Conservation (phyloP, 2,329 filamentous ascomycete genomes). For the Alternaria sp. region DNA sequence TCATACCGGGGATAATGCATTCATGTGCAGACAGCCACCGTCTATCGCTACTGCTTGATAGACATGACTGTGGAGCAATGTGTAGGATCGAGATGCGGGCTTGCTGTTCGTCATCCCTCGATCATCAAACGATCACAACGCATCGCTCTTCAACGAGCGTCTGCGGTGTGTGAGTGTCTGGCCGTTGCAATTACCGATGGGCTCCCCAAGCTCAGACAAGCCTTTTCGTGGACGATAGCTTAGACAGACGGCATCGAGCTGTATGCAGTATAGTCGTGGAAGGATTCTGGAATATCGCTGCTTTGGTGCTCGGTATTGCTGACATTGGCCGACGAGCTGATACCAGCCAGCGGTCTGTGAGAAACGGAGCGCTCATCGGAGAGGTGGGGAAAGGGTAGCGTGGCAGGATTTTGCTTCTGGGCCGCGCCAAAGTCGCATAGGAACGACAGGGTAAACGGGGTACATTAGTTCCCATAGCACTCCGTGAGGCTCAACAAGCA, state of each 20-base stretch:
- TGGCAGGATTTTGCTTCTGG: constrained; percentile 36
- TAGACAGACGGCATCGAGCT: constrained; percentile 1
- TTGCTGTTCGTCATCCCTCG: background rate
- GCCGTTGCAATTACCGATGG: constrained; percentile 3
- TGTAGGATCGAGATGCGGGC: background rate
- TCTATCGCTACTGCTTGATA: background rate
- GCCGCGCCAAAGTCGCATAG: constrained; percentile 23
- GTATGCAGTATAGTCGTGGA: constrained; percentile 15
- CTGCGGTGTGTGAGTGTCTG: background rate
- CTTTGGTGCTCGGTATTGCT: constrained; percentile 8
- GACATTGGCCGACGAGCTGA: constrained; percentile 9
- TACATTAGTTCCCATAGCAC: constrained; percentile 35
- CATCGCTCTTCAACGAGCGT: background rate
- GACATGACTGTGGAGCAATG: background rate
- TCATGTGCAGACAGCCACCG: constrained; percentile 6
- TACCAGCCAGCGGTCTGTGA: constrained; percentile 18
- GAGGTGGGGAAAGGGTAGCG: constrained; percentile 17
- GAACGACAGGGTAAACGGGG: constrained; percentile 30
- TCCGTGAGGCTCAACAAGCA: constrained; percentile 41
- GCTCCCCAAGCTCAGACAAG: constrained; percentile 4
- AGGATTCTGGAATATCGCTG: constrained; percentile 28
- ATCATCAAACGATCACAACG: background rate
- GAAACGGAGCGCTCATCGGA: constrained; percentile 15
- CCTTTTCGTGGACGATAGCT: constrained; percentile 2
- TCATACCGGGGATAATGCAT: constrained; percentile 18